Evolutionary conservation across 2,329 filamentous ascomycete species (phyloP), one percentile per base, ranked within the genome.

Genomic region (Ceratocystis albifundus): DNA sequence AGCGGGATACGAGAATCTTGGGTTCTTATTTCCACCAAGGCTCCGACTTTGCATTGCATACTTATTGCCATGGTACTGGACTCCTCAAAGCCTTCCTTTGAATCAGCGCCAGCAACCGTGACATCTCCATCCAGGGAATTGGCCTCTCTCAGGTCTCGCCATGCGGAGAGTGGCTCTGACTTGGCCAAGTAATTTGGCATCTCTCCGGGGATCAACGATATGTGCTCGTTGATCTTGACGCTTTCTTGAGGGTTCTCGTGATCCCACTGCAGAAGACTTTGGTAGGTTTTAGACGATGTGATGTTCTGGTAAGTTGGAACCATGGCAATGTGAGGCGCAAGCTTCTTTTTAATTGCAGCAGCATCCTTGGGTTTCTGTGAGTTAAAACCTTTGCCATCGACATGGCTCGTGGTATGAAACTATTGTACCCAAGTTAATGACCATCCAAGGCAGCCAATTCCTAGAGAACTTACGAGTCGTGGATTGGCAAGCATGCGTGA

Each of bases 1-100:
- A 82, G 69, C 3, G 79, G 78, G 22, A 78, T 73, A 30, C 80
- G 75, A 10, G 77, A 77, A n/a, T 74, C 72, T 7, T 73, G 70
- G 36, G 72, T 72, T 45, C 75, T 76, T 12, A 69, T 53, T 46
- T 69, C 69, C 10, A 69, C 65, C 22, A 69, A 64, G 15, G 66
- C 67, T 10, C 68, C 68, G 0, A 61, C 63, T 4, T 36, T n/a
- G 65, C 30, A 57, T 36, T 53, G 15, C 64, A 62, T 46, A 22
- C 64, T 46, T 36, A 41, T 41, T 1, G 46, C 20, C 6, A 48
- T 28, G 15, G 46, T 36, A 7, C 53, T 46, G 10, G 28, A 48
- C 2, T 61, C 50, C 17, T 66, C 67, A 25, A 45, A 20, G 17
- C 48, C 55, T 8, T 67, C 68, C 12, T 28, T 32, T 10, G 20